phyloP scores from a whole-genome alignment of 2,329 filamentous ascomycete genomes.

The Beauveria pseudobassiana region DNA sequence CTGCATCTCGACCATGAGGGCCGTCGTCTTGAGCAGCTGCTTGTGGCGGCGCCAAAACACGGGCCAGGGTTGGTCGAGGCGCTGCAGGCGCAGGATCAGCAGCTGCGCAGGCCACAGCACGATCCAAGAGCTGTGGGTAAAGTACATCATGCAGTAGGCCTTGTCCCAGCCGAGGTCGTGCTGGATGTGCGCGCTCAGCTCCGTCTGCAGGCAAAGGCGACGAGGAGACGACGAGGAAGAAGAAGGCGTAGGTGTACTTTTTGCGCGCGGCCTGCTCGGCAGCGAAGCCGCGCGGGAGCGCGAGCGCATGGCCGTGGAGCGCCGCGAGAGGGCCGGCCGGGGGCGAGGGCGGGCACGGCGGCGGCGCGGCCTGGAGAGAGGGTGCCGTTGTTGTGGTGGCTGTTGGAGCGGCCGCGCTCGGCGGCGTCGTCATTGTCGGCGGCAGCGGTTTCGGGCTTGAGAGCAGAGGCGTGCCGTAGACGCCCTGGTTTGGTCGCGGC shows the following conservation, averaged over 20 bases:
- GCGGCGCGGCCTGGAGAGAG: slow-evolving; percentile 17
- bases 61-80: slow-evolving; percentile 69
- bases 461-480: slow-evolving; percentile 35
- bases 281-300: slow-evolving; percentile 55
- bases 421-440: slow-evolving; percentile 15
- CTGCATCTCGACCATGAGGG: slow-evolving; percentile 78
- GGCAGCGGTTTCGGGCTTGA: slow-evolving; percentile 22
- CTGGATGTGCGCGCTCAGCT: slow-evolving; percentile 92
- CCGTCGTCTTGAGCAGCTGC: slow-evolving; percentile 43
- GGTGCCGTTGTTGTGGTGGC: slow-evolving; percentile 15
- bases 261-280: slow-evolving; percentile 49
- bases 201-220: slow-evolving; percentile 88
- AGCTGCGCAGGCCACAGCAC: slow-evolving; percentile 85
- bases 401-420: slow-evolving; percentile 20
- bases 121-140: slow-evolving; percentile 92
- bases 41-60: slow-evolving; percentile 70
- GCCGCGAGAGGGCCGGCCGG: slow-evolving; percentile 25
- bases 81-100: slow-evolving; percentile 69
- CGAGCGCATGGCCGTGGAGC: slow-evolving; percentile 63
- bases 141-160: slow-evolving; percentile 98
- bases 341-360: slow-evolving; percentile 19
- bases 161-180: slow-evolving; percentile 91
- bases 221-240: slow-evolving; percentile 78
- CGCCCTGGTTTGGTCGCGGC: slow-evolving; percentile 38
- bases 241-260: slow-evolving; percentile 79